phyloP scores from a whole-genome alignment of 2,329 filamentous ascomycete species.

The Nannizzia gypsea region DNA sequence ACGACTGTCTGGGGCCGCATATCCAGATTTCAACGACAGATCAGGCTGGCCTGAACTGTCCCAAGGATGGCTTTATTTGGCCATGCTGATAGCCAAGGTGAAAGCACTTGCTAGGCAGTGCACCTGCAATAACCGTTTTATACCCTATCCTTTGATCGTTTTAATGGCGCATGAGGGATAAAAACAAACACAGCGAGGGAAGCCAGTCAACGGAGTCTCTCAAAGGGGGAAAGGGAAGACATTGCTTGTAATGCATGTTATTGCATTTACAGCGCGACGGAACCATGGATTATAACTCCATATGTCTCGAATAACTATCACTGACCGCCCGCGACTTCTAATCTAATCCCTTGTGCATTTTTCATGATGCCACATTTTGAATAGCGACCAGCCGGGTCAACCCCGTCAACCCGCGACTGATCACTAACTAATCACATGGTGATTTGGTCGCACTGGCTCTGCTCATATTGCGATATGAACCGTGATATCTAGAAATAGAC shows the following conservation, averaged over 20 bases:
- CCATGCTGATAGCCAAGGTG: no score
- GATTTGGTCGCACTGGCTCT: not conserved
- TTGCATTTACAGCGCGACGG: not conserved
- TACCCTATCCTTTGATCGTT: not conserved
- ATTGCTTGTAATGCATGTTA: not conserved
- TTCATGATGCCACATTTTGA: not conserved
- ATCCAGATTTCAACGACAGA: not conserved
- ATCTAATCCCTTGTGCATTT: not conserved
- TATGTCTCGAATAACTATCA: no score
- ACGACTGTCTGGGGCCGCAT: no score
- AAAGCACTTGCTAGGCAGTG: not conserved
- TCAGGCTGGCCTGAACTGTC: not conserved
- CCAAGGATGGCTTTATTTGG: not conserved
- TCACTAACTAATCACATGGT: not conserved
- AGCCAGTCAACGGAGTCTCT: not conserved
- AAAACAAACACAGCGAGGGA: no score
- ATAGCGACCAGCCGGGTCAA: not conserved
- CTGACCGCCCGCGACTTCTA: not conserved
- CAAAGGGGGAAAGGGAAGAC: not conserved
- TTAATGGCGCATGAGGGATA: constrained; percentile 1
- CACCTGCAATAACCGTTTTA: not conserved
- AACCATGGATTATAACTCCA: not conserved
- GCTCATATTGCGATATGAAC: not conserved
- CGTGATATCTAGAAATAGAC: not conserved
- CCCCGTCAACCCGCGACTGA: not conserved